Evolutionary conservation across 148 eudicot genomes (phyloP).

Genomic region (Fallopia convolvulus): DNA sequence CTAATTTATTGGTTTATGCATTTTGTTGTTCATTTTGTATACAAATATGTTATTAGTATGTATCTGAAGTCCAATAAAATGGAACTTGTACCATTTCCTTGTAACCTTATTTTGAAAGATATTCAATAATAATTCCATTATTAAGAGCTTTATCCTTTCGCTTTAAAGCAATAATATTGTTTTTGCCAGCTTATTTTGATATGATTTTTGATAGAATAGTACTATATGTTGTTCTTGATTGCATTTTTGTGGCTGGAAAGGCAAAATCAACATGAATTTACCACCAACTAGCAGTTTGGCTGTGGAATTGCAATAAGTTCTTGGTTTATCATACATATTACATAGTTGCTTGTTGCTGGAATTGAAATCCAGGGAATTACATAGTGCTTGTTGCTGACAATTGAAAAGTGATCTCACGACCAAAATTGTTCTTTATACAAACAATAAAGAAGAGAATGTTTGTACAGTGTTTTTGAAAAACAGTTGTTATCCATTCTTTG

Average conservation of each 20-base stretch:
- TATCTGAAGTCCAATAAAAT: neutral
- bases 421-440: neutral
- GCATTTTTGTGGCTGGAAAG: conserved; percentile 6
- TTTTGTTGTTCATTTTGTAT: conserved; percentile 10
- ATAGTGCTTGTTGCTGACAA: neutral
- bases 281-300: no score
- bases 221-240: neutral
- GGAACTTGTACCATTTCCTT: conserved; percentile 8
- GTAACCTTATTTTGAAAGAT: neutral
- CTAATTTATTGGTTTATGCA: conserved; percentile 12
- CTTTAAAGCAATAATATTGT: neutral
- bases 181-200: neutral
- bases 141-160: neutral
- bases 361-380: neutral
- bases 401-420: neutral
- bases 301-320: neutral
- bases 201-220: neutral
- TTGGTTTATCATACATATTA: neutral
- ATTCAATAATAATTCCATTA: conserved; percentile 3
- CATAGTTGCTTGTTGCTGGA: neutral
- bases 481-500: neutral
- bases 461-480: neutral
- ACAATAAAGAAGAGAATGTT: neutral
- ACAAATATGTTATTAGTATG: conserved; percentile 6
- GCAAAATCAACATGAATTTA: neutral